phyloP scores from a whole-genome alignment of 2,329 filamentous ascomycete species.

The Neofusicoccum ribis region DNA sequence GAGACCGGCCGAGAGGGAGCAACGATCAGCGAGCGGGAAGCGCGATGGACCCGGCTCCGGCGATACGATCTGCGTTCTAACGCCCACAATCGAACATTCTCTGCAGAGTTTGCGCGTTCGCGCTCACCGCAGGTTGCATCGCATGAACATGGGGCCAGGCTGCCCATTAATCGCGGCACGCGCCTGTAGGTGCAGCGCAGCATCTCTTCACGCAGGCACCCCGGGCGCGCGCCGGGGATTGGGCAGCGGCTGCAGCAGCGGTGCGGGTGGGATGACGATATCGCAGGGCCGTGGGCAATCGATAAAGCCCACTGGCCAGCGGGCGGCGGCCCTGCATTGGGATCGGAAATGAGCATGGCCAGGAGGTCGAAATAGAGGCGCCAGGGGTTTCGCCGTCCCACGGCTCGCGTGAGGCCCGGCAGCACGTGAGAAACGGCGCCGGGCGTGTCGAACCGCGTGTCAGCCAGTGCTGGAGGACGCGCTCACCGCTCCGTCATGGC shows the following conservation, averaged over 20 bases:
- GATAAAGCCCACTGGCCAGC: conserved; percentile 15
- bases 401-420: background rate
- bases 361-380: conserved; percentile 14
- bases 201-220: background rate
- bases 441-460: background rate
- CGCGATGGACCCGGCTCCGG: background rate
- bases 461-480: background rate
- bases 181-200: no score
- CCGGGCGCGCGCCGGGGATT: no score
- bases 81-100: conserved; percentile 13
- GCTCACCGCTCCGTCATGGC: conserved; percentile 9
- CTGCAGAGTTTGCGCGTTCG: conserved; percentile 8
- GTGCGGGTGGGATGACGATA: background rate
- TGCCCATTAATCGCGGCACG: background rate
- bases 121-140: conserved; percentile 14
- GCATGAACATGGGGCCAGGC: background rate
- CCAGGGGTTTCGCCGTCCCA: background rate
- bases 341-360: conserved; percentile 1
- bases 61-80: conserved; percentile 17
- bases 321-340: conserved; percentile 8
- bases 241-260: background rate
- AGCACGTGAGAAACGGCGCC: background rate
- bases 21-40: conserved; percentile 4
- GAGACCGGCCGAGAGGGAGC: conserved; percentile 1
- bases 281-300: background rate